Evolutionary conservation across 2,329 filamentous ascomycete species (phyloP), one percentile per base, ranked within the genome.

Genomic region (Aureobasidium subglaciale): DNA sequence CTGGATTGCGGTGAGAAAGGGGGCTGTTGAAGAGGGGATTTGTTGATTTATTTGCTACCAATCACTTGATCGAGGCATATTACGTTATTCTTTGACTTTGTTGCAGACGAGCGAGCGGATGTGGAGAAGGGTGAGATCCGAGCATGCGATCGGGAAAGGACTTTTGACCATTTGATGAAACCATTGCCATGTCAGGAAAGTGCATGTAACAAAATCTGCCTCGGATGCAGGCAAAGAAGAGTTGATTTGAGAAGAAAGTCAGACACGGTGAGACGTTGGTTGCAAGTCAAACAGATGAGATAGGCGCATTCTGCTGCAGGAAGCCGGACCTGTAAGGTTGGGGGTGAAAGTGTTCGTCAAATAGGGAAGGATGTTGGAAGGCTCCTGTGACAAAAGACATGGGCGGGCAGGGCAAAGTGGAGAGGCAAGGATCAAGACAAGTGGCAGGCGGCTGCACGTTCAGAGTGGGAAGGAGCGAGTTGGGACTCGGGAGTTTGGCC

Each of bases 101-200:
- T 42, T 15, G 49, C 20, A 11, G 42, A 16, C 27, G 42, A 8
- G 16, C 11, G 32, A 16, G 42, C 25, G 20, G 30, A 20, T 53
- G 34, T 53, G 34, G 34, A 53, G 34, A 40, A 53, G 48, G 40
- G 25, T 16, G 25, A 3, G 25, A 52, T 37, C 45, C 48, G 35
- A 52, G 8, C n/a, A 27, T 20, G 32, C 22, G 1, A 43, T 54
- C 50, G 50, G 50, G 50, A 54, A 54, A 54, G 50, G 27, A 42
- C 29, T 43, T 54, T 43, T 54, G 50, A 27, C 50, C 50, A 35
- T 30, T 45, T 22, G 16, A 30, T 22, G 5, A 16, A 10, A 43
- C 22, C 10, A 22, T 20, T 45, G 25, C 7, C 15, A 20, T 45
- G 11, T 15, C 22, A 16, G 32, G 42, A 45, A n/a, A n/a, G n/a